Conservation (phyloP, 768 basidiomycete species). For the Termitomyces heimii region DNA sequence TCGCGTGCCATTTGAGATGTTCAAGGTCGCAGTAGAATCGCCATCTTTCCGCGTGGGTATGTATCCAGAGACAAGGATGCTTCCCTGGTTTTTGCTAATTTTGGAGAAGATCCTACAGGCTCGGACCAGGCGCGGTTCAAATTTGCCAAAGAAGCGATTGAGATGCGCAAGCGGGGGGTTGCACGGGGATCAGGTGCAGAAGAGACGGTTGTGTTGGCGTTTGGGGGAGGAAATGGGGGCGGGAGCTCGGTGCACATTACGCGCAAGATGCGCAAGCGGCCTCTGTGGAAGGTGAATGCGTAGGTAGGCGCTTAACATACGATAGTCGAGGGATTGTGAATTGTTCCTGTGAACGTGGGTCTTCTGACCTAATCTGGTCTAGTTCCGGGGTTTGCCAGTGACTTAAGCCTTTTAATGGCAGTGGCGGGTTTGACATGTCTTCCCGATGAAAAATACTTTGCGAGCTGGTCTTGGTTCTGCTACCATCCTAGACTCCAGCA, state of each 20-base stretch:
- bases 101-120: constrained; percentile 36
- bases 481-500: constrained; percentile 4
- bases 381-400: constrained; percentile 30
- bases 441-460: constrained; percentile 13
- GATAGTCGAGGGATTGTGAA: constrained; percentile 7
- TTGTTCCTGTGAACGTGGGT: constrained; percentile 23
- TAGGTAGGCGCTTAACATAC: constrained; percentile 25
- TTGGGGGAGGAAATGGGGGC: constrained; percentile 64
- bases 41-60: constrained; percentile 75
- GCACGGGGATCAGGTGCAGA: constrained; percentile 66
- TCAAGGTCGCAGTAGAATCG: constrained; percentile 78
- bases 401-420: constrained; percentile 31
- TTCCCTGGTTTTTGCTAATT: constrained; percentile 11
- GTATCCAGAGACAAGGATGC: constrained; percentile 7
- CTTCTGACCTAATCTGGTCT: constrained; percentile 16
- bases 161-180: constrained; percentile 73
- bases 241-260: constrained; percentile 83
- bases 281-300: constrained; percentile 77
- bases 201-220: constrained; percentile 90
- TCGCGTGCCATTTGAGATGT: constrained; percentile 81
- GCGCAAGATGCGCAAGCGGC: constrained; percentile 79
- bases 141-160: constrained; percentile 88
- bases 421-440: constrained; percentile 34
- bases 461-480: constrained; percentile 1
- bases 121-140: constrained; percentile 85